phyloP scores from a whole-genome alignment of 441 rosid species.

The Brassica hybrid region DNA sequence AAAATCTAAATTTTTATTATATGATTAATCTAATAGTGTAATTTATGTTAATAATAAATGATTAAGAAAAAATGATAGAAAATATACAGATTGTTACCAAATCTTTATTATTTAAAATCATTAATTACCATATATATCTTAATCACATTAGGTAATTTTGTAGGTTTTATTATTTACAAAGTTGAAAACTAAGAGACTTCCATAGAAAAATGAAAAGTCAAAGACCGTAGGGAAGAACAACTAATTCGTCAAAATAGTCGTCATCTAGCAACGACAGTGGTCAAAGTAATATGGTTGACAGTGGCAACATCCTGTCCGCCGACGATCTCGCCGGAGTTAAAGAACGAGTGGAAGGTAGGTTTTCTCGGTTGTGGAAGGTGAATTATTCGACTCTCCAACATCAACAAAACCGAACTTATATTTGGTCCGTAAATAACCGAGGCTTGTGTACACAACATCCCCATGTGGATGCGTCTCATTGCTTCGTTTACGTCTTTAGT shows the following conservation, averaged over 20 bases:
- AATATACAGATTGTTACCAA: too few species aligned
- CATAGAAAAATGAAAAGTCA: not conserved
- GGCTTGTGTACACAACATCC: constrained; percentile 57
- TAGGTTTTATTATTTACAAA: not conserved
- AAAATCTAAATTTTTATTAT: too few species aligned
- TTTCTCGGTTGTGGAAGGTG: constrained; percentile 44
- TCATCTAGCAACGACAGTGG: constrained; percentile 51
- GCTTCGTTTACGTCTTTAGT: constrained; percentile 27
- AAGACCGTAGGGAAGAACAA: not conserved
- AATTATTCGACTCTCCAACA: constrained; percentile 46
- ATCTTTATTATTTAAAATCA: too few species aligned
- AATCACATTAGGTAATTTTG: too few species aligned
- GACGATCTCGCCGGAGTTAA: constrained; percentile 41
- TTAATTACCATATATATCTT: too few species aligned
- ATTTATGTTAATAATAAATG: too few species aligned
- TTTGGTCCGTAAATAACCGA: constrained; percentile 44
- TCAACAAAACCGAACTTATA: constrained; percentile 43
- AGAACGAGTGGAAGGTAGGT: constrained; percentile 45
- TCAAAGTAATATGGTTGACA: constrained; percentile 51
- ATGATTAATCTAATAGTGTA: too few species aligned
- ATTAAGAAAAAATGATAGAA: too few species aligned
- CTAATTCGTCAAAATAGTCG: not conserved
- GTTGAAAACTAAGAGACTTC: not conserved
- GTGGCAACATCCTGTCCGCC: constrained; percentile 41
- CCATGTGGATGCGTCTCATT: constrained; percentile 50